Percentiles rank a stretch among this genome's conserved stretches.
phyloP scores from a whole-genome alignment of 78 protist genomes.

The Dictyostelium brefeldianum region DNA sequence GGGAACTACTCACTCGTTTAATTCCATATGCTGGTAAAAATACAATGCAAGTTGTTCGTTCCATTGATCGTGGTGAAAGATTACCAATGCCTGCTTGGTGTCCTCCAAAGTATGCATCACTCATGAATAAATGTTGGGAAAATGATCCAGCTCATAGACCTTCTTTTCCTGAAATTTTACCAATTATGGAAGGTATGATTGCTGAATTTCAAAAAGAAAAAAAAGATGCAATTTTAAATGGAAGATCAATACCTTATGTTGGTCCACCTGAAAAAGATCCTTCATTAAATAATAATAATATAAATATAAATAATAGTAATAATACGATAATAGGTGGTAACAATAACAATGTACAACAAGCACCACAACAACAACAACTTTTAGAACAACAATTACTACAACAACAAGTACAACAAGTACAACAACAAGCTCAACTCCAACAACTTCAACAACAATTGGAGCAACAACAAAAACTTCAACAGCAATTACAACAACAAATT shows the following conservation, averaged over 20 bases:
- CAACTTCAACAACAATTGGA: constrained; percentile 27
- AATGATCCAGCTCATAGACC: constrained; percentile 82
- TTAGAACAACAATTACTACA: constrained; percentile 29
- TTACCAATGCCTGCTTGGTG: constrained; percentile 71
- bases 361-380: neutral
- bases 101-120: constrained; percentile 49
- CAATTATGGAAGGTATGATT: constrained; percentile 60
- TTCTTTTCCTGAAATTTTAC: constrained; percentile 71
- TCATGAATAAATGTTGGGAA: constrained; percentile 76
- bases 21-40: constrained; percentile 78
- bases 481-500: constrained; percentile 33
- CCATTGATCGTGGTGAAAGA: constrained; percentile 75
- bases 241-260: constrained; percentile 39
- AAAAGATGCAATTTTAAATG: constrained; percentile 30
- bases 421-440: constrained; percentile 49
- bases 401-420: constrained; percentile 13
- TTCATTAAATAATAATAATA: neutral
- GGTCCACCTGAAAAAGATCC: constrained; percentile 47
- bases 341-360: neutral
- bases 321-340: neutral
- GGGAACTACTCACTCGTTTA: constrained; percentile 78
- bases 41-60: constrained; percentile 76
- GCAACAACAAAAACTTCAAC: constrained; percentile 26
- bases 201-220: constrained; percentile 55
- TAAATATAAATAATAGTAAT: neutral